These are phyloP conservation scores for Floccularia luteovirens DNA, from an alignment of 768 basidiomycete genomes.

Conservation along the genomic window DNA sequence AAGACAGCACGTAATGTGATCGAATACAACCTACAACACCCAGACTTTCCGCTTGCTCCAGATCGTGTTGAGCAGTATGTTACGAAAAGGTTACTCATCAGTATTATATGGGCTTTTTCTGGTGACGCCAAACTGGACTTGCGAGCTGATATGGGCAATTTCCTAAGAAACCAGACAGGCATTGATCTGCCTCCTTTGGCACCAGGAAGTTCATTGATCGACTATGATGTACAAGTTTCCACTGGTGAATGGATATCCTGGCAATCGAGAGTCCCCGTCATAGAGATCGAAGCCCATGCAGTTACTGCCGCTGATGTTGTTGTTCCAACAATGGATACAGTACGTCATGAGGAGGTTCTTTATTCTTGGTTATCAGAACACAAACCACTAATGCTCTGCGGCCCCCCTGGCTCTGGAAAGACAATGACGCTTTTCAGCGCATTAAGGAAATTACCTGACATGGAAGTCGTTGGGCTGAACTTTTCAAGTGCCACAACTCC, in stretches of 20 bases:
- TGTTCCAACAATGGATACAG: slow-evolving; percentile 96
- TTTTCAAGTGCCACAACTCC: slow-evolving; percentile 99
- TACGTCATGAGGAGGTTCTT: slow-evolving; percentile 96
- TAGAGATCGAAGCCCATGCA: slow-evolving; percentile 95
- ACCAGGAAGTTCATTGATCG: slow-evolving; percentile 80
- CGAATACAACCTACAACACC: slow-evolving; percentile 91
- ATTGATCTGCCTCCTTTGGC: slow-evolving; percentile 80
- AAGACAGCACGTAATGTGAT: slow-evolving; percentile 90
- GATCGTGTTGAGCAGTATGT: slow-evolving; percentile 91
- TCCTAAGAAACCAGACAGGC: slow-evolving; percentile 75
- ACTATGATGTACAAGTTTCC: slow-evolving; percentile 87
- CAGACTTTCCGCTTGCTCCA: slow-evolving; percentile 83
- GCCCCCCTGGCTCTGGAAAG: slow-evolving; percentile 99
- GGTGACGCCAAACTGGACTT: slow-evolving; percentile 92
- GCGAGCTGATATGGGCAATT: slow-evolving; percentile 85
- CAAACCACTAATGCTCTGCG: slow-evolving; percentile 96
- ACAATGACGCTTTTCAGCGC: slow-evolving; percentile 99
- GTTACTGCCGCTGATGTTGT: slow-evolving; percentile 96
- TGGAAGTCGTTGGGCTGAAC: slow-evolving; percentile 98
- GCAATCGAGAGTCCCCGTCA: slow-evolving; percentile 87
- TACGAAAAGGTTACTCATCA: slow-evolving; percentile 81
- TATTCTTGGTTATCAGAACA: slow-evolving; percentile 99
- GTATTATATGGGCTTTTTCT: slow-evolving; percentile 96
- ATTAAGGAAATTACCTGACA: slow-evolving; percentile 92
- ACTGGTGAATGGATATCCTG: slow-evolving; percentile 88